Evolutionary conservation across 169 alveolate species (phyloP), one percentile per base, ranked within the genome.

Genomic region (Plasmodium cynomolgi): DNA sequence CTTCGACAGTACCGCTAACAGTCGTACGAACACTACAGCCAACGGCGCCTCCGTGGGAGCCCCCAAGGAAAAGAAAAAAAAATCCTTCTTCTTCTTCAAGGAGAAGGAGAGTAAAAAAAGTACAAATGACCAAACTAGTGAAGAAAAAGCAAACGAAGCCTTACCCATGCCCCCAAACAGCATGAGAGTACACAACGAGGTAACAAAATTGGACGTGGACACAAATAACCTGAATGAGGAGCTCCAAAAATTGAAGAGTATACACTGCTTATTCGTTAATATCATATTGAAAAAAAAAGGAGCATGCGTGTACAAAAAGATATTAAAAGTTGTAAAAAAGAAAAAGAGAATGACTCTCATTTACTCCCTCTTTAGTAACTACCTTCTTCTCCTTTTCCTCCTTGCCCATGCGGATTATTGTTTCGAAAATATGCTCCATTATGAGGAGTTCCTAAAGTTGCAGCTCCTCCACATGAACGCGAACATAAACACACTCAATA

Each of bases 401-500:
- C 56, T 88, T 23, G 29, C 86, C 13, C 83, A 79, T 79, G 94
- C 83, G 8, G 94, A 88, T 88, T 34, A 37, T 29, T 88, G 94
- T 31, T 88, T 88, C 73, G 88, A 88, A 56, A 88, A 62, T 56
- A 88, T 62, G 71, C 15, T 80, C 41, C 90, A 88, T 26, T 88
- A 88, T 88, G 90, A 88, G 34, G 94, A 88, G 72, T 88, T 88
- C 83, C 23, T 88, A 29, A 88, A 88, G 37, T 39, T 88, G 37
- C 94, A 88, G n/a, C n/a, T 88, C 33, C 83, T 88, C 72, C 90
- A 88, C 41, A 62, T 88, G 81, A 88, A 88, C 34, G 33, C 94
- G 13, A 88, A 88, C 44, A 81, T 88, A 79, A 88, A 88, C 73
- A 88, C 94, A 0, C 23, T 88, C 3, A 37, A 88, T 74, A 88